Conservation (phyloP, 345 rosid genomes). For the Excoecaria agallocha region DNA sequence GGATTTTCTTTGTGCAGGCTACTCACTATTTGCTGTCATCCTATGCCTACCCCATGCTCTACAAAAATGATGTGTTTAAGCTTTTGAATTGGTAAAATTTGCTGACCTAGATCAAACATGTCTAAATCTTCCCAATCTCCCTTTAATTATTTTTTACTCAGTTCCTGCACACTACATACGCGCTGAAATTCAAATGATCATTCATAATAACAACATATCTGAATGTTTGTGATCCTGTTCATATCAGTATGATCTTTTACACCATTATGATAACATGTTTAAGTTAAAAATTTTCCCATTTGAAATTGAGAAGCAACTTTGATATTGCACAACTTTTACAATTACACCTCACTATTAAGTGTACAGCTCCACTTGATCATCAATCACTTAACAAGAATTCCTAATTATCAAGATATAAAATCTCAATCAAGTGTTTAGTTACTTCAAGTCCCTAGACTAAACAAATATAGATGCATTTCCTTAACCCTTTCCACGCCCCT, state of each 20-base stretch:
- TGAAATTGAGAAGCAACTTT: neutral
- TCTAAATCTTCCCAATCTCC: neutral
- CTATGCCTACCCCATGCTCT: neutral
- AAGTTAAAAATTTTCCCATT: neutral
- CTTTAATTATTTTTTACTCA: neutral
- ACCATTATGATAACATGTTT: neutral
- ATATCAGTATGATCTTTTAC: neutral
- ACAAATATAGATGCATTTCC: no score
- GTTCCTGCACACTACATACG: neutral
- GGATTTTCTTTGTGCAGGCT: neutral
- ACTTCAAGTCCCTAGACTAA: neutral
- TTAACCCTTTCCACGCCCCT: neutral
- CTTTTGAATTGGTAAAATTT: neutral
- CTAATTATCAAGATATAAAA: neutral
- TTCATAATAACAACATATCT: no score
- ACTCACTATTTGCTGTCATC: neutral
- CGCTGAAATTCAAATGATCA: no score
- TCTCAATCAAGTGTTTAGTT: neutral
- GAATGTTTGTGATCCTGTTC: neutral
- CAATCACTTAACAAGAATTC: no score
- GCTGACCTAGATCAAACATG: neutral
- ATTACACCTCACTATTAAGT: neutral
- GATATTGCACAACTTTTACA: neutral
- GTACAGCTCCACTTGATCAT: neutral
- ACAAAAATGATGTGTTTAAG: neutral